phyloP scores from a whole-genome alignment of 2,329 filamentous ascomycete genomes.

The Monilinia laxa region DNA sequence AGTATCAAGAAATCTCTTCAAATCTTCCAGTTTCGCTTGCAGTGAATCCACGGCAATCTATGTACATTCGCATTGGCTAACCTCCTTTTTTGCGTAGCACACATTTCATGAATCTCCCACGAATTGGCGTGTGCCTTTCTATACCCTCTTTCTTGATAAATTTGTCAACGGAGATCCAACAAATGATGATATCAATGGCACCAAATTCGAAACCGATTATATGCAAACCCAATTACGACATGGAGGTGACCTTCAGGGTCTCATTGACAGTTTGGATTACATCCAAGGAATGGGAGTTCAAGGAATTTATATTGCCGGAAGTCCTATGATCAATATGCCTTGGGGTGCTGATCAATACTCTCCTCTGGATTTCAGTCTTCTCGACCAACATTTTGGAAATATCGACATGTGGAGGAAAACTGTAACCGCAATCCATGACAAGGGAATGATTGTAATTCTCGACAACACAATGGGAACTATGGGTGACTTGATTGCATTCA shows the following conservation, averaged over 20 bases:
- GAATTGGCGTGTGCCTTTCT: constrained; percentile 66
- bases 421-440: constrained; percentile 59
- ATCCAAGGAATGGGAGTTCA: constrained; percentile 64
- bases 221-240: constrained; percentile 62
- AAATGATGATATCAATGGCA: constrained; percentile 63
- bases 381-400: constrained; percentile 62
- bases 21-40: neutral
- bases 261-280: constrained; percentile 62
- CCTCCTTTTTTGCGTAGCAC: constrained; percentile 41
- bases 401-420: constrained; percentile 57
- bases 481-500: constrained; percentile 62
- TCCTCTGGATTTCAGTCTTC: constrained; percentile 60
- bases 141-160: constrained; percentile 62
- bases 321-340: constrained; percentile 61
- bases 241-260: constrained; percentile 58
- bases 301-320: constrained; percentile 57
- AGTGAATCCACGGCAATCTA: neutral
- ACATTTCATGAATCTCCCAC: constrained; percentile 53
- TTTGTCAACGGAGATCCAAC: constrained; percentile 60
- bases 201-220: constrained; percentile 59
- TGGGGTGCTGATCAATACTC: constrained; percentile 63
- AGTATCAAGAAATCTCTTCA: neutral
- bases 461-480: constrained; percentile 62
- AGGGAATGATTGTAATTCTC: constrained; percentile 64
- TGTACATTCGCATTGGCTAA: neutral